A percentile compares a stretch with the other conserved stretches of the same genome.
These are phyloP conservation scores for Stygiomarasmius scandens DNA, from an alignment of 1,284 basidiomycete genomes.

Conservation along the genomic window DNA sequence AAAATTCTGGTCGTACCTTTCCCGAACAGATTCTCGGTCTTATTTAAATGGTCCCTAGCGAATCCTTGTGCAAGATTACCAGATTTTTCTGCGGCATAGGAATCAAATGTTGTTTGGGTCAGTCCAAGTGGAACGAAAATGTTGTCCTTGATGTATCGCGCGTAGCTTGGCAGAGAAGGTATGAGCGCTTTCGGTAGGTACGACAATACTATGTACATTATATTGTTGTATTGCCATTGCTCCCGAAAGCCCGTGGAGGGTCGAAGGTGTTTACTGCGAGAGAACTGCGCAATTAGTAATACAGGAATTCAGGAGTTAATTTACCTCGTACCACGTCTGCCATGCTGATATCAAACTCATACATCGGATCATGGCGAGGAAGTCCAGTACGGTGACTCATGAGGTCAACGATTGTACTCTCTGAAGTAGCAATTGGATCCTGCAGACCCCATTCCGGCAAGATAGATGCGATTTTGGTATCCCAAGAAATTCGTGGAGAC, in stretches of 20 bases:
- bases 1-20: conserved; percentile 21
- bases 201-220: conserved; percentile 22
- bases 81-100: conserved; percentile 16
- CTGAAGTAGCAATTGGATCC: conserved; percentile 22
- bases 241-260: conserved; percentile 1
- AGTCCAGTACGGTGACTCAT: conserved; percentile 31
- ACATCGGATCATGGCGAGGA: conserved; percentile 22
- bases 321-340: too few relatives aligned
- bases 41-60: conserved; percentile 16
- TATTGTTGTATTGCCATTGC: conserved; percentile 22
- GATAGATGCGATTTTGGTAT: conserved; percentile 25
- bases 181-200: conserved; percentile 21
- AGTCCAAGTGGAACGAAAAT: conserved; percentile 24
- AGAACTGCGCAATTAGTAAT: too few relatives aligned
- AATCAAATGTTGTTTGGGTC: conserved; percentile 24
- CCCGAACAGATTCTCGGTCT: conserved; percentile 19
- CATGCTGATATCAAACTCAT: conserved; percentile 2
- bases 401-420: too few relatives aligned
- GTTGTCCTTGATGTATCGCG: conserved; percentile 25
- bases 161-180: conserved; percentile 7
- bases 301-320: too few relatives aligned
- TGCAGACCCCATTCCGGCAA: conserved; percentile 23
- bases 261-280: background rate
- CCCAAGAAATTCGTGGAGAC: conserved; percentile 28
- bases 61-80: conserved; percentile 21